Base-by-base conservation (phyloP, 2,329 filamentous ascomycete genomes). In the Daldinia sp. region DNA sequence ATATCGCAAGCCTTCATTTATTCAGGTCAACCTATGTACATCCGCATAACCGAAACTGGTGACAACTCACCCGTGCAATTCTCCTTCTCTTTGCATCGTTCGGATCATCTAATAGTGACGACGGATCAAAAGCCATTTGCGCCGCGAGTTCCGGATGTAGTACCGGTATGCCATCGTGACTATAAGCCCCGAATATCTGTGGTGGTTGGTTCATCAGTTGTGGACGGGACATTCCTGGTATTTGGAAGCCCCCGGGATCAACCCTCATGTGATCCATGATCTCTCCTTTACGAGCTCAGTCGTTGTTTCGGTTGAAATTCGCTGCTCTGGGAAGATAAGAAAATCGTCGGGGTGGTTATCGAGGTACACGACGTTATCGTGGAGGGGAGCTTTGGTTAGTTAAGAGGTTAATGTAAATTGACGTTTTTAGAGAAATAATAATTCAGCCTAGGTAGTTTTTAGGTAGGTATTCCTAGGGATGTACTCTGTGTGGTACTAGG, bases 61-160 rank as follows among this genome's bases (percentile, higher is more conserved):
- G 45, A 32, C 50, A 21, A 58, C 87, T 81, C 85, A 94, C 92
- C 80, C 92, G 87, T 63, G 93, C 93, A 72, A 97, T 97, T 73
- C 93, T 87, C 77, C 94, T 86, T 75, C 93, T 85, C 83, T 97
- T 98, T 17, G 93, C 87, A 73, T 97, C 94, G 71, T 89, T 92
- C 56, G 85, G 84, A 70, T 91, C 88, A 67, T 89, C 87, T 58
- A 88, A 78, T 63, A 88, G 74, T 37, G 82, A 77, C 19, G 80
- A 81, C 19, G 85, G 83, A 66, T 87, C 85, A 23, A 82, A 80
- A 64, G 86, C 87, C 80, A 89, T 83, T 56, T 86, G 85, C n/a
- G 82, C 81, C 29, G 83, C 80, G 54, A 88, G 76, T 68, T 88
- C 87, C 27, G 82, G 80, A 10, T 85, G 82, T 57, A 85, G 78